These are phyloP conservation scores for Candolleomyces eurysporus DNA, from an alignment of 768 basidiomycete species.

Conservation along the genomic window DNA sequence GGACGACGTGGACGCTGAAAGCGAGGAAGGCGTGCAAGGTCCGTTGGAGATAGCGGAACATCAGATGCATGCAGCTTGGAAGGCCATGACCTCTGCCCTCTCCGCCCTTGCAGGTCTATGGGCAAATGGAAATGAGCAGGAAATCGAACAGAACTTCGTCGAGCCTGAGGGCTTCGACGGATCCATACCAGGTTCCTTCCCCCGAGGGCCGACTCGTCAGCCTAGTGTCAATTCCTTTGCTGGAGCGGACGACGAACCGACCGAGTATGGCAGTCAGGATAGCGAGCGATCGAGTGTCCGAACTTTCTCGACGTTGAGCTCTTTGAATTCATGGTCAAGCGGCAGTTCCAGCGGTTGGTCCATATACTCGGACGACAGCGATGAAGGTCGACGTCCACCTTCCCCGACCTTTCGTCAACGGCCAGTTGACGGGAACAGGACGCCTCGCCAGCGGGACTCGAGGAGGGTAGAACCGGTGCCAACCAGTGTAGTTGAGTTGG, in stretches of 20 bases:
- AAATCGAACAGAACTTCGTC: neutral
- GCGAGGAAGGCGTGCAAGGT: neutral
- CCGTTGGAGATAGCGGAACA: neutral
- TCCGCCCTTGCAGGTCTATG: neutral
- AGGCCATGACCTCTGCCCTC: neutral
- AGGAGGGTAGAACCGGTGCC: slow-evolving; percentile 8
- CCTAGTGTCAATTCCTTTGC: neutral
- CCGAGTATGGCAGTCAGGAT: neutral
- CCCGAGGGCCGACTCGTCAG: neutral
- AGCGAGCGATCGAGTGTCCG: slow-evolving; percentile 15
- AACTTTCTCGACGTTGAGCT: slow-evolving; percentile 49
- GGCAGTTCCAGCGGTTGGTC: slow-evolving; percentile 32
- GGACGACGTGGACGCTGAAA: neutral
- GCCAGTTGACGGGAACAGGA: slow-evolving; percentile 5
- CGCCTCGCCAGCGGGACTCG: neutral
- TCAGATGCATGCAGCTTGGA: neutral
- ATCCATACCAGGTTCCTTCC: neutral
- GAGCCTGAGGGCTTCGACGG: neutral
- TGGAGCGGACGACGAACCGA: slow-evolving; percentile 19
- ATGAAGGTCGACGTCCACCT: neutral
- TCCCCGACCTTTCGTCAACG: slow-evolving; percentile 1
- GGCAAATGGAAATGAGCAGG: neutral
- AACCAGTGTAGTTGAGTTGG: slow-evolving; percentile 32
- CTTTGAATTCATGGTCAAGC: slow-evolving; percentile 34
- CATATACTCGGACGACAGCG: slow-evolving; percentile 13